Evolutionary conservation across 495 filamentous ascomycete species (phyloP).

Genomic region (Aspergillus nidulans): DNA sequence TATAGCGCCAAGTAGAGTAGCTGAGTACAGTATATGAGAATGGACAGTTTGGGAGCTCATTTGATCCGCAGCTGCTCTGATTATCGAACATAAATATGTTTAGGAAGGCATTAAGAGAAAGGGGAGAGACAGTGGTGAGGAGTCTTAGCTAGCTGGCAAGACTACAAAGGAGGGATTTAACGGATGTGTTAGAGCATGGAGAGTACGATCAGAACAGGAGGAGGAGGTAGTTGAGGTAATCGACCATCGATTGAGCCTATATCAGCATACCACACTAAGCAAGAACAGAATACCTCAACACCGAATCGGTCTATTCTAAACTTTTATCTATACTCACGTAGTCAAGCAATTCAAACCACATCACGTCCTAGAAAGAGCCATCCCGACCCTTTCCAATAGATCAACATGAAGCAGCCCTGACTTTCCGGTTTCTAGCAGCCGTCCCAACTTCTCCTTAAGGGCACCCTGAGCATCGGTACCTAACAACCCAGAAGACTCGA

Average conservation of each 20-base stretch:
- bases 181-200: neutral
- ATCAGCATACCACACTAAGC: neutral
- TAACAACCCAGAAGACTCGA: slow-evolving; percentile 27
- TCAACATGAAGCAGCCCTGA: slow-evolving; percentile 29
- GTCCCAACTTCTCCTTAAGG: slow-evolving; percentile 20
- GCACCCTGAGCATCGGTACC: slow-evolving; percentile 12
- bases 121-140: neutral
- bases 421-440: slow-evolving; percentile 21
- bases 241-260: neutral
- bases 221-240: neutral
- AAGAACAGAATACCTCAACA: neutral
- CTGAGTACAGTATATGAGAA: neutral
- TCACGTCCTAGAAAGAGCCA: slow-evolving; percentile 22
- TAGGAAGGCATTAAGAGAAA: too few species aligned
- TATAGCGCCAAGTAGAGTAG: neutral
- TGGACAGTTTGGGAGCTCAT: neutral
- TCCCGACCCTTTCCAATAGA: slow-evolving; percentile 30
- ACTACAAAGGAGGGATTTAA: neutral
- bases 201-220: neutral
- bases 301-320: slow-evolving; percentile 4
- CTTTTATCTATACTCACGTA: slow-evolving; percentile 11
- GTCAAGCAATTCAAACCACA: slow-evolving; percentile 6
- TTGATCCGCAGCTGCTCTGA: too few species aligned
- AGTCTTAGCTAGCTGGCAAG: neutral
- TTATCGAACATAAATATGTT: too few species aligned